Base-by-base conservation (phyloP, 176 grass and related monocot species). In the Phoenix roebelenii region DNA sequence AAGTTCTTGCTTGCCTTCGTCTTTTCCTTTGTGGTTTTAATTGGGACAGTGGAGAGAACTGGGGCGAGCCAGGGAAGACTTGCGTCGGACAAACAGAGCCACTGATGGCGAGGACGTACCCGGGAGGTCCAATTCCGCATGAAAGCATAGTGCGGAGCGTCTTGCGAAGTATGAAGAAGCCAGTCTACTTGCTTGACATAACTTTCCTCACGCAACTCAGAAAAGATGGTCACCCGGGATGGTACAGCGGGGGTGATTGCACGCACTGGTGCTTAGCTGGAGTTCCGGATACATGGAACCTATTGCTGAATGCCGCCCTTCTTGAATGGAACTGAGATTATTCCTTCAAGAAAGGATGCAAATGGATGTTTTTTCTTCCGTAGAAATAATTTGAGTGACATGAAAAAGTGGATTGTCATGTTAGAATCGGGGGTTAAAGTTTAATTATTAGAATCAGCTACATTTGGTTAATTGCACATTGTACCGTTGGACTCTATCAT, bases 201-300 rank as follows among this genome's bases (percentile, higher is more conserved):
- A 89, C 82, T 23, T 84, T 65, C 66, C 67, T 95, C 0, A 84
- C 90, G 20, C 90, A 95, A 66, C 64, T 89, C 0, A 52, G 90
- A 39, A 95, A 89, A 35, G 90, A 95, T 52, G 90, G 76, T 3
- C 90, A 95, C 78, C 90, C 90, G 15, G 83, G 76, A 18, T 83
- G 74, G 61, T 95, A 81, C 65, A 61, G 57, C 54, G 82, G 79
- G 12, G 76, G 54, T 4, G 90, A 89, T 73, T 95, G 90, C 77
- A 95, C 85, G 3, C 90, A 95, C 51, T 95, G 82, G 90, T 95
- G 90, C 60, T 5, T 95, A 73, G 83, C 82, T 20, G 85, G 90
- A 0, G 65, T 95, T 0, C 83, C 85, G 0, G 90, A 95, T 64
- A 84, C 85, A 0, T 95, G 85, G 90, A 95, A 89, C 70, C 56